These are phyloP conservation scores for Camellia japonica DNA, from an alignment of 148 eudicot genomes.

Conservation along the genomic window DNA sequence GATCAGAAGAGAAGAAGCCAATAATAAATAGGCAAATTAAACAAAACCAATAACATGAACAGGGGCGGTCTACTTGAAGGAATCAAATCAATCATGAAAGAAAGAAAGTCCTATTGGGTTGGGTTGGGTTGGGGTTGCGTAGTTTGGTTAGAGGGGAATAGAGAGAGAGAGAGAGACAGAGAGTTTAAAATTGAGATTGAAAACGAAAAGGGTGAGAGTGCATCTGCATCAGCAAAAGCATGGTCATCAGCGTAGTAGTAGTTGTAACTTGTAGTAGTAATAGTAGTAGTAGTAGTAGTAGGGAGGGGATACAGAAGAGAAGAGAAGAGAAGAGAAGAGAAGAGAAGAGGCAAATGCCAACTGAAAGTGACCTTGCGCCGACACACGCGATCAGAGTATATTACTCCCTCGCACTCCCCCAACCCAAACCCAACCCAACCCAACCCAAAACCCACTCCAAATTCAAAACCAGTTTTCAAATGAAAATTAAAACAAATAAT, in stretches of 20 bases:
- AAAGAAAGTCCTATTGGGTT: too few species aligned
- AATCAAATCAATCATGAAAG: too few species aligned
- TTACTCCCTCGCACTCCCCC: not conserved
- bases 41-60: too few species aligned
- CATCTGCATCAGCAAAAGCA: not conserved
- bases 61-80: too few species aligned
- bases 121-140: too few species aligned
- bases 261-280: too few species aligned
- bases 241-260: not conserved
- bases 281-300: too few species aligned
- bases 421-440: not conserved
- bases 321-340: too few species aligned
- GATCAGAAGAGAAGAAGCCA: too few species aligned
- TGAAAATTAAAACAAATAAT: not conserved
- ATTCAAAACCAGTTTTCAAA: not conserved
- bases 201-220: conserved; percentile 2
- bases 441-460: not conserved
- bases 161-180: too few species aligned
- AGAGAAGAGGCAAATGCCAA: conserved; percentile 23
- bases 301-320: conserved; percentile 12
- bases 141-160: not conserved
- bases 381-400: conserved; percentile 32
- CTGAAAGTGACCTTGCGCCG: conserved; percentile 56
- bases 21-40: too few species aligned
- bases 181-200: conserved; percentile 11